Evolutionary conservation across 257 asterid genomes (phyloP), one percentile per base, ranked within the genome.

Genomic region (Gynochthodes officinalis): DNA sequence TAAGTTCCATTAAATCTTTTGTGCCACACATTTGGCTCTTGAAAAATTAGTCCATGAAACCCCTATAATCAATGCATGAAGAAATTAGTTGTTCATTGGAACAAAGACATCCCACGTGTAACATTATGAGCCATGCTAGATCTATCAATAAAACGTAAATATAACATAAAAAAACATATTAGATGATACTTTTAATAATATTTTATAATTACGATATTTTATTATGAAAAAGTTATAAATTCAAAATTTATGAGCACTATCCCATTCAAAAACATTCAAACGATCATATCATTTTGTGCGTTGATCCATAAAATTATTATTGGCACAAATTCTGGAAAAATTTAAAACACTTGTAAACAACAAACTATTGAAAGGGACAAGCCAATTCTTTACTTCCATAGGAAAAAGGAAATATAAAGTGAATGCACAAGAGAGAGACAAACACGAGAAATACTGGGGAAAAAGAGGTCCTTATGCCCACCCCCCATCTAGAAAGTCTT

Each of bases 401-500:
- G 3, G 72, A 44, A 53, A 73, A 37, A 39, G 49, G 52, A 52
- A 49, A 68, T 67, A 40, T 49, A 68, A 74, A 55, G 55, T 15
- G 28, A 81, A 73, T 63, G 77, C 72, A 18, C 19, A 59, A 62
- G 72, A 48, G 72, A 48, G 78, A 80, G 75, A 73, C 77, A 82
- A 82, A 81, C 49, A 61, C 57, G 81, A 80, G 61, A 64, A 83
- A 78, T 65, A 19, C 55, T 52, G 81, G 86, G 85, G 61, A 35
- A 37, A 73, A 75, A 69, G 46, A 65, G n/a, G 69, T 37, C 82
- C 81, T 43, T 67, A 57, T 18, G 68, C 25, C 79, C 89, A 72
- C 74, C 4, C 50, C 68, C 57, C 82, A 79, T 82, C 87, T 87
- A 84, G 89, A 89, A 87, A 65, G 40, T 39, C 80, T 83, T 85